Conservation (phyloP, 2,329 filamentous ascomycete genomes). For the Fusarium avenaceum region DNA sequence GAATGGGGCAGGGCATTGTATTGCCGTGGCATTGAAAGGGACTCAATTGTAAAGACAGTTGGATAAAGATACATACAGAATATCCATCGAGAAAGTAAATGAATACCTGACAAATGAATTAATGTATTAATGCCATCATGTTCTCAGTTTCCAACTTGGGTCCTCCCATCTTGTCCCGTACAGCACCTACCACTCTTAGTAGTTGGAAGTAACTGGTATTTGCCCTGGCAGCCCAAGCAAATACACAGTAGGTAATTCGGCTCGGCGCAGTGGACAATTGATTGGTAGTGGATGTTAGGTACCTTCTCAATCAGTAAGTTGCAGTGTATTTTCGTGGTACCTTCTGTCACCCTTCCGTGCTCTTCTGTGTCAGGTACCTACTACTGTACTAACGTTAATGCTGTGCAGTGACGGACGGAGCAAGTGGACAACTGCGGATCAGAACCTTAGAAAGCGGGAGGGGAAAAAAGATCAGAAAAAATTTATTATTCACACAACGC, state of each 20-base stretch:
- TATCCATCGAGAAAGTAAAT: neutral
- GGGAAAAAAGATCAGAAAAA: constrained; percentile 54
- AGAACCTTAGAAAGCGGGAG: constrained; percentile 38
- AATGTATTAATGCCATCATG: neutral
- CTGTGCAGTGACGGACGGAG: neutral
- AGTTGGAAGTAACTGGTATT: neutral
- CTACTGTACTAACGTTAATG: neutral
- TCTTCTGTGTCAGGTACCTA: neutral
- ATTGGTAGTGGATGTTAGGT: neutral
- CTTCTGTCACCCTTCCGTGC: constrained; percentile 5
- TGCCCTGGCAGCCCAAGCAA: neutral
- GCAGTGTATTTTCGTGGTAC: constrained; percentile 32
- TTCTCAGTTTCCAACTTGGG: no score
- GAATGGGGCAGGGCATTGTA: neutral
- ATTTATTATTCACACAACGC: constrained; percentile 59
- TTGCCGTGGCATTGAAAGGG: neutral
- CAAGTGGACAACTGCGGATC: constrained; percentile 22
- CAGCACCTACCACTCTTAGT: no score
- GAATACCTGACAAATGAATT: neutral
- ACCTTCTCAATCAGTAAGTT: constrained; percentile 38
- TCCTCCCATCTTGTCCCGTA: no score
- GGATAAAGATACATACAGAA: neutral
- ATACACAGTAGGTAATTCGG: constrained; percentile 25
- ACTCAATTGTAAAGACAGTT: no score
- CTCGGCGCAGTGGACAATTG: constrained; percentile 29